Evolutionary conservation across 176 grass and related monocot genomes (phyloP).

Genomic region (Pontederia crassipes): DNA sequence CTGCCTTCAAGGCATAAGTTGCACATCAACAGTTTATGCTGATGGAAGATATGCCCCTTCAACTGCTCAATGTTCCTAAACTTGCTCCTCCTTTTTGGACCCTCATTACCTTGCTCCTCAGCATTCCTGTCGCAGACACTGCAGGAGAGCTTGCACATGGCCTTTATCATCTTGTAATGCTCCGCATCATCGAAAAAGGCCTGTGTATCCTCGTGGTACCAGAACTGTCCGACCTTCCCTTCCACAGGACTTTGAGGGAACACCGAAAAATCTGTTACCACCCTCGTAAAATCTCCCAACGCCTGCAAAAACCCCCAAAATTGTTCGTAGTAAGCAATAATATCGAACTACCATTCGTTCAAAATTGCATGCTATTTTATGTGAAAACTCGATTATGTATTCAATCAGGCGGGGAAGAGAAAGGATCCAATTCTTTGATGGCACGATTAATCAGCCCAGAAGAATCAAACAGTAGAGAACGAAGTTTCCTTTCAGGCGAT

Average conservation of each 20-base stretch:
- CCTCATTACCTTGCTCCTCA: conserved; percentile 32
- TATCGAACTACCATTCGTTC: neutral
- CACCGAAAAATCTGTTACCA: conserved; percentile 66
- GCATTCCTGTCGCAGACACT: conserved; percentile 73
- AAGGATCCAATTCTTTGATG: no score
- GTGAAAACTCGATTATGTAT: no score
- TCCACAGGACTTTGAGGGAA: conserved; percentile 34
- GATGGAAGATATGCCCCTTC: conserved; percentile 79
- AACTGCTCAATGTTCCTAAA: conserved; percentile 88
- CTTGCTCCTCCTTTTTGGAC: conserved; percentile 51
- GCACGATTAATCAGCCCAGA: no score
- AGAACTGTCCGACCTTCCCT: conserved; percentile 64
- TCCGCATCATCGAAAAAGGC: conserved; percentile 76
- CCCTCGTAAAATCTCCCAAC: conserved; percentile 78
- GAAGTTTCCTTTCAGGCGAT: neutral
- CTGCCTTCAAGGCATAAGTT: conserved; percentile 87
- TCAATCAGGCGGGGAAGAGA: no score
- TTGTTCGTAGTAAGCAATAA: neutral
- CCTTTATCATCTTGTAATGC: conserved; percentile 83
- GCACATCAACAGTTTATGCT: conserved; percentile 71
- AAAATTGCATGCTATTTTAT: no score
- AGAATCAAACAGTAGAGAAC: neutral
- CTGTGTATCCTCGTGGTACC: conserved; percentile 89
- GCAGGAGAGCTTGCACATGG: conserved; percentile 96
- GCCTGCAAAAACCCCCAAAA: conserved; percentile 25